Evolutionary conservation across 2,329 filamentous ascomycete genomes (phyloP).

Genomic region (Myriangium duriaei): DNA sequence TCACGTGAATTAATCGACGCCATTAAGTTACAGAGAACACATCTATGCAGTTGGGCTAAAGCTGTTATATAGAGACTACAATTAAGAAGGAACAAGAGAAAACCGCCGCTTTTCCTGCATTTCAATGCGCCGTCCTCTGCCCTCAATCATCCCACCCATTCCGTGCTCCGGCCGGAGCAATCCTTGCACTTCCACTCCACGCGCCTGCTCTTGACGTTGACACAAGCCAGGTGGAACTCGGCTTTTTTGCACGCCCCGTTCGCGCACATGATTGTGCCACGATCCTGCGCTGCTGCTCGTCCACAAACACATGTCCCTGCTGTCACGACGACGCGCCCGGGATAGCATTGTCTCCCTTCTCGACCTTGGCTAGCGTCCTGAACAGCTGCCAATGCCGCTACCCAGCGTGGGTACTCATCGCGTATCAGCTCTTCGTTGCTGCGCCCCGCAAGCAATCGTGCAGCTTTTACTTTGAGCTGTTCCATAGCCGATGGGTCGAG

Average conservation of each 20-base stretch:
- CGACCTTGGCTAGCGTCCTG: too few species aligned
- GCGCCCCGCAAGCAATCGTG: too few species aligned
- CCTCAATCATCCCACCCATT: conserved; percentile 3
- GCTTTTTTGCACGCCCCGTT: conserved; percentile 11
- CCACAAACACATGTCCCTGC: conserved; percentile 14
- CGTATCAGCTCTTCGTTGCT: too few species aligned
- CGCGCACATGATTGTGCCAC: conserved; percentile 14
- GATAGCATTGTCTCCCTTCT: too few species aligned
- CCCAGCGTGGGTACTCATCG: too few species aligned
- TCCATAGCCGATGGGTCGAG: not conserved
- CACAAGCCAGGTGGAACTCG: conserved; percentile 17
- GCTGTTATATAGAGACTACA: too few species aligned
- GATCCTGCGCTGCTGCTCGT: conserved; percentile 7
- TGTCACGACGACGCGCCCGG: conserved; percentile 1
- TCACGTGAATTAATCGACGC: too few species aligned
- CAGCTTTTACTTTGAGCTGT: too few species aligned
- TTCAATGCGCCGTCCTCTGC: conserved; percentile 2
- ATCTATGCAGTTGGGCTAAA: too few species aligned
- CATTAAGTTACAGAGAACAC: too few species aligned
- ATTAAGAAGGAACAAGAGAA: too few species aligned
- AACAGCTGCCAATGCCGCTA: too few species aligned
- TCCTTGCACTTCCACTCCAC: conserved; percentile 15
- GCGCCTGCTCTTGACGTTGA: conserved; percentile 13
- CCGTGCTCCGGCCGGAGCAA: conserved; percentile 10
- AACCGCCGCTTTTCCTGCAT: not conserved